Conservation (phyloP, 768 basidiomycete species). For the Mycena filopes region DNA sequence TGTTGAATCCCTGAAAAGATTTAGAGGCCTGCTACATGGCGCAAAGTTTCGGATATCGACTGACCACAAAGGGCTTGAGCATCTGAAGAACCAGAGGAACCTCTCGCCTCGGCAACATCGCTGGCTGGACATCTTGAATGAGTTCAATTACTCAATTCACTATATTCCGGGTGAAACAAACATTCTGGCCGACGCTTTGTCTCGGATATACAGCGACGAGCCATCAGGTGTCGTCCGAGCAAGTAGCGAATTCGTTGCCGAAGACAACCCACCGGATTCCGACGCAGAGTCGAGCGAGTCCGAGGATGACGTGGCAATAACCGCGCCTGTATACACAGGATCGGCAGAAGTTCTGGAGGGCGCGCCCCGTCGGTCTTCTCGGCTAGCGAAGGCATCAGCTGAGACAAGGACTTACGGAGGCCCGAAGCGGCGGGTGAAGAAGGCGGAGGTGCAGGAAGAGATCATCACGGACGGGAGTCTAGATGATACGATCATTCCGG, state of each 20-base stretch:
- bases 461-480: no score
- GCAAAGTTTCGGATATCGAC: conserved; percentile 41
- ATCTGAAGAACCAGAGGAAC: conserved; percentile 44
- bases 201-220: conserved; percentile 35
- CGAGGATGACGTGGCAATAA: conserved; percentile 13
- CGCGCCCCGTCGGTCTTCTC: not conserved
- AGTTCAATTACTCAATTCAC: conserved; percentile 40
- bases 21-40: conserved; percentile 45
- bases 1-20: conserved; percentile 45
- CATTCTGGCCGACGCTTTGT: conserved; percentile 44
- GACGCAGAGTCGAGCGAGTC: not conserved
- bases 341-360: conserved; percentile 27
- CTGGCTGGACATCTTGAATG: conserved; percentile 47
- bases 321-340: conserved; percentile 24
- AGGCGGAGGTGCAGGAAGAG: no score
- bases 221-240: conserved; percentile 21
- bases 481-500: no score
- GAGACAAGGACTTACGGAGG: conserved; percentile 9
- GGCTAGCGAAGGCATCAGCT: not conserved
- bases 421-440: no score
- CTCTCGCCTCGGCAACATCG: conserved; percentile 46
- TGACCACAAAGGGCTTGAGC: conserved; percentile 42
- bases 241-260: conserved; percentile 19
- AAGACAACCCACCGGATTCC: not conserved
- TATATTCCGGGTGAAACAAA: conserved; percentile 46